These are phyloP conservation scores for Talinum fruticosum DNA, from an alignment of 148 eudicot species.

Conservation along the genomic window DNA sequence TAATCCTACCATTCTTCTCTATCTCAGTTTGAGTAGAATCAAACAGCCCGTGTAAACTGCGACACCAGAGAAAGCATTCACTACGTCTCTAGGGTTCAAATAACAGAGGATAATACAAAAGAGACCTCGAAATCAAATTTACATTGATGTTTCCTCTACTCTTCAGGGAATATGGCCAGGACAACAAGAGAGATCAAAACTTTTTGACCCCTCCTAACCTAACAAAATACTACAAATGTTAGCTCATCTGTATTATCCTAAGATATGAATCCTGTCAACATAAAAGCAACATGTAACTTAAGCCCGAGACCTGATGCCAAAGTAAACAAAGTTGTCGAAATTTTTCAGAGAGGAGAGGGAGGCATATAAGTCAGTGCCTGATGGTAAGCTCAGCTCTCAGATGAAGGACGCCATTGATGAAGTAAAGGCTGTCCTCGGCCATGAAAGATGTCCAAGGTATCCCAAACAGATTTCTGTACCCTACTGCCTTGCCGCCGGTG, in stretches of 20 bases:
- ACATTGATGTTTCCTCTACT: constrained; percentile 18
- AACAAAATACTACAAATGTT: constrained; percentile 18
- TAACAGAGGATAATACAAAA: neutral
- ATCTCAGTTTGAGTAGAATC: too few species aligned
- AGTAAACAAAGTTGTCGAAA: neutral
- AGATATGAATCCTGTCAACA: constrained; percentile 13
- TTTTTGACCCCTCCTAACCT: constrained; percentile 7
- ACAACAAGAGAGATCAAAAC: constrained; percentile 11
- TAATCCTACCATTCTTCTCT: too few species aligned
- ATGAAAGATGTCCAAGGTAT: constrained; percentile 79
- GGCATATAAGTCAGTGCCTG: constrained; percentile 38
- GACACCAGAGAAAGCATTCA: too few species aligned
- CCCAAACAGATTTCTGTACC: constrained; percentile 78
- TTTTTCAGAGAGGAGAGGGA: neutral
- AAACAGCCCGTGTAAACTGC: too few species aligned
- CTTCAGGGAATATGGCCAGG: constrained; percentile 13
- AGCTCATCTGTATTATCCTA: constrained; percentile 10
- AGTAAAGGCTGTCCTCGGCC: constrained; percentile 89
- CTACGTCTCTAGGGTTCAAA: too few species aligned
- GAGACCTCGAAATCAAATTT: constrained; percentile 22
- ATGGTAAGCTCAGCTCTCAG: constrained; percentile 91
- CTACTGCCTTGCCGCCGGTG: constrained; percentile 90
- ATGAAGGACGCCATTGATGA: constrained; percentile 72
- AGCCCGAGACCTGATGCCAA: neutral
- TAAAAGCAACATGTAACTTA: constrained; percentile 7